Percentiles rank a stretch among this genome's conserved stretches.
phyloP scores from a whole-genome alignment of 306 rosid species.

The Sicyos baderoa region DNA sequence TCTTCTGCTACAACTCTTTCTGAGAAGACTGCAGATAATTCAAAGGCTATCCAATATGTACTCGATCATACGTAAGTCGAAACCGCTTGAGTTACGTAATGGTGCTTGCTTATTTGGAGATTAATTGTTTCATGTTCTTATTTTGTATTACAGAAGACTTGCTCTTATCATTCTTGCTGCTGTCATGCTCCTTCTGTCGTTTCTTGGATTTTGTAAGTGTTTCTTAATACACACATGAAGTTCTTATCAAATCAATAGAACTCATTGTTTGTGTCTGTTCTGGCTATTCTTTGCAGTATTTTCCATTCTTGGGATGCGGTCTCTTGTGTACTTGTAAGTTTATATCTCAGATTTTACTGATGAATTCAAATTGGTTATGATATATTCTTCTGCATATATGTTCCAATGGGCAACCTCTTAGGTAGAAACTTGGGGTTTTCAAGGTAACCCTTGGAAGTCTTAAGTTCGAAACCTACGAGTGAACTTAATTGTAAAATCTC shows the following conservation, averaged over 20 bases:
- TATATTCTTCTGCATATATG: not conserved
- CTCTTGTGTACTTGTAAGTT: constrained; percentile 60
- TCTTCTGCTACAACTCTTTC: constrained; percentile 44
- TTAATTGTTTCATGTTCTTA: constrained; percentile 1
- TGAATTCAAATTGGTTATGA: not conserved
- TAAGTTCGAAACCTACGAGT: no score
- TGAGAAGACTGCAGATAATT: constrained; percentile 37
- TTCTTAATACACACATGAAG: not conserved
- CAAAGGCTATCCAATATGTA: constrained; percentile 41
- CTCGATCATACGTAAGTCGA: constrained; percentile 45
- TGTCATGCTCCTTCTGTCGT: constrained; percentile 57
- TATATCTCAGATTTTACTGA: not conserved
- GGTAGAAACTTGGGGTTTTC: no score
- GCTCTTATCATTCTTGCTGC: constrained; percentile 60
- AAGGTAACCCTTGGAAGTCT: no score
- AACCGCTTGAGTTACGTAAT: no score
- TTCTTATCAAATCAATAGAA: not conserved
- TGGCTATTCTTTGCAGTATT: constrained; percentile 37
- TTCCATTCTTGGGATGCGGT: constrained; percentile 58
- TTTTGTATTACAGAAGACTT: constrained; percentile 44
- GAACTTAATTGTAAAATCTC: no score
- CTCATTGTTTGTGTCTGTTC: constrained; percentile 10
- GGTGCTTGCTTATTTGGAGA: not conserved
- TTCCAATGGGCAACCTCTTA: no score
- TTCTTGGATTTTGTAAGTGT: constrained; percentile 66